Conservation (phyloP, 1,139 yeast species). For the Pichia sp. region DNA sequence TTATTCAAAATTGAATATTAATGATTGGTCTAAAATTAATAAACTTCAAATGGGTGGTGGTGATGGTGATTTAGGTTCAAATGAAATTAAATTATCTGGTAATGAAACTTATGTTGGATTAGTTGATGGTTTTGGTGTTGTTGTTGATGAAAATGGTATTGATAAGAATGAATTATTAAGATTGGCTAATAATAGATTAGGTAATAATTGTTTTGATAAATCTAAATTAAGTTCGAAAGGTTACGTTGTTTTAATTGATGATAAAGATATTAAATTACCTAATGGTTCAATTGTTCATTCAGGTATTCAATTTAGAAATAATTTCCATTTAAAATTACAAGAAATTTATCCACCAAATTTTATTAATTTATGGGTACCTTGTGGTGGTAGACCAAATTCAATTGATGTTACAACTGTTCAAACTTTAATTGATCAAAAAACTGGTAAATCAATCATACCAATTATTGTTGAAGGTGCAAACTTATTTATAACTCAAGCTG, state of each 20-base stretch:
- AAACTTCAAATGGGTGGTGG: constrained; percentile 99
- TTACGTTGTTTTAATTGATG: constrained; percentile 80
- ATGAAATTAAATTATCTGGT: constrained; percentile 77
- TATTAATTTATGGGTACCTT: constrained; percentile 84
- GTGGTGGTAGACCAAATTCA: constrained; percentile 98
- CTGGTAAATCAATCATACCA: constrained; percentile 74
- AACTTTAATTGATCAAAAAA: constrained; percentile 60
- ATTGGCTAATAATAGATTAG: constrained; percentile 71
- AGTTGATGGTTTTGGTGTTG: constrained; percentile 94
- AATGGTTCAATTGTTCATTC: constrained; percentile 63
- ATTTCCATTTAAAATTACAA: constrained; percentile 72
- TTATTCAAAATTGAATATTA: constrained; percentile 64
- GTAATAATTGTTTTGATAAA: constrained; percentile 64
- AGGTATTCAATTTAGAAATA: constrained; percentile 90
- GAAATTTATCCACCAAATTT: constrained; percentile 54
- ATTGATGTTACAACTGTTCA: constrained; percentile 81
- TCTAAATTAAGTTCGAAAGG: constrained; percentile 66
- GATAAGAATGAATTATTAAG: constrained; percentile 71
- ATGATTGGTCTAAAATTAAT: constrained; percentile 47
- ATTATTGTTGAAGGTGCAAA: constrained; percentile 97
- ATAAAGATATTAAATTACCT: constrained; percentile 71
- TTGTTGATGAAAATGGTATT: constrained; percentile 86
- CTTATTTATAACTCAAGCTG: constrained; percentile 88
- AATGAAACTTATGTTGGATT: constrained; percentile 80
- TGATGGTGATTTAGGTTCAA: constrained; percentile 95